These are phyloP conservation scores for Solanum arcanum DNA, from an alignment of 257 asterid genomes.

Conservation along the genomic window DNA sequence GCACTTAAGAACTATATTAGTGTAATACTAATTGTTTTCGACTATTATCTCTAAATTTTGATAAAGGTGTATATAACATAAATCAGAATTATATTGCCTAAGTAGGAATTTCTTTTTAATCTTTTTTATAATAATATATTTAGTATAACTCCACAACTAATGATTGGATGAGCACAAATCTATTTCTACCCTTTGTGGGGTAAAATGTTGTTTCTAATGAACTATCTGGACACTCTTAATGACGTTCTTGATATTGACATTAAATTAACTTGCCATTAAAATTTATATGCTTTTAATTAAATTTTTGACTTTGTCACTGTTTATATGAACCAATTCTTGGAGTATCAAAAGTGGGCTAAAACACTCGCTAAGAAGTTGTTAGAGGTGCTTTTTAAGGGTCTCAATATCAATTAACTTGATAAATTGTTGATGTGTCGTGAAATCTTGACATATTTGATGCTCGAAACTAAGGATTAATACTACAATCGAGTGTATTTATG, in stretches of 20 bases:
- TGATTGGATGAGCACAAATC: too few relatives aligned
- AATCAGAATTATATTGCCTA: neutral
- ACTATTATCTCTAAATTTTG: neutral
- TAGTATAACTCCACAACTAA: neutral
- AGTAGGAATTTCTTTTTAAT: neutral
- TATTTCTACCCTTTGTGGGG: too few relatives aligned
- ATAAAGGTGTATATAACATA: neutral
- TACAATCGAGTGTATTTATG: too few relatives aligned
- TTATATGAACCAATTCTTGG: conserved; percentile 30
- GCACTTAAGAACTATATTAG: neutral
- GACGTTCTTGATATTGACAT: too few relatives aligned
- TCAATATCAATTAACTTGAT: conserved; percentile 23
- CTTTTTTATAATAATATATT: neutral
- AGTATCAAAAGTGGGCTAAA: conserved; percentile 25
- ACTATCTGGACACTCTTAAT: too few relatives aligned
- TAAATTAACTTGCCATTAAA: neutral
- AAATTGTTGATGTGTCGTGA: neutral
- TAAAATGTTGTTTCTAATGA: too few relatives aligned
- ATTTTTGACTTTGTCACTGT: neutral
- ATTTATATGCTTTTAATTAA: neutral
- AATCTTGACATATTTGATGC: too few relatives aligned
- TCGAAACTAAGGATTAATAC: too few relatives aligned
- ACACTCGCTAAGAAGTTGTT: conserved; percentile 26
- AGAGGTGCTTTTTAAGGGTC: conserved; percentile 20
- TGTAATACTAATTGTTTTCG: neutral